Percentiles rank a stretch among this genome's conserved stretches.
Conservation (phyloP, 805 yeast genomes). For the Candida qinlingensis region DNA sequence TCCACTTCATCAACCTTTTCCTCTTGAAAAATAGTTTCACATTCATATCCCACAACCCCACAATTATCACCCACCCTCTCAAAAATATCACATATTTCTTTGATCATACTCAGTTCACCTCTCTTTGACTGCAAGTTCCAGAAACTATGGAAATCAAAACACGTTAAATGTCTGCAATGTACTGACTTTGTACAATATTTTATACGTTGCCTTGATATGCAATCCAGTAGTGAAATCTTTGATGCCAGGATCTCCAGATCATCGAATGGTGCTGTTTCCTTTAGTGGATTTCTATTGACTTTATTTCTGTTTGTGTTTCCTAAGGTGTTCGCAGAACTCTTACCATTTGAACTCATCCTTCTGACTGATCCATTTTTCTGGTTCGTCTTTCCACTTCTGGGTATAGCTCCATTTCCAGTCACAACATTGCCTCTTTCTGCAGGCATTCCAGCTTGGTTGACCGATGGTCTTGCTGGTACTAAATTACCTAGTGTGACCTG, state of each 20-base stretch:
- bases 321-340: background rate
- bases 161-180: background rate
- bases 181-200: background rate
- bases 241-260: background rate
- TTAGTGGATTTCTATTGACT: too few species aligned
- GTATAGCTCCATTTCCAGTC: too few species aligned
- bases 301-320: background rate
- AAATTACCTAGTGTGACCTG: background rate
- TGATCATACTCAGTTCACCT: background rate
- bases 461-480: background rate
- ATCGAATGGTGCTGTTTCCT: background rate
- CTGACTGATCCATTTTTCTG: too few species aligned
- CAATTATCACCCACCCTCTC: background rate
- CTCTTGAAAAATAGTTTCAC: background rate
- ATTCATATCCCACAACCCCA: background rate
- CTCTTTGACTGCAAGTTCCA: background rate
- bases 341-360: background rate
- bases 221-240: background rate
- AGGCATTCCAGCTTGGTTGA: background rate
- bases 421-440: too few species aligned
- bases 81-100: background rate
- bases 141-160: conserved; percentile 6
- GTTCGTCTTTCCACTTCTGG: too few species aligned
- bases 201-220: conserved; percentile 3
- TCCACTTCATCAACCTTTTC: background rate